Base-by-base conservation (phyloP, 257 asterid genomes). In the Salvia hispanica region DNA sequence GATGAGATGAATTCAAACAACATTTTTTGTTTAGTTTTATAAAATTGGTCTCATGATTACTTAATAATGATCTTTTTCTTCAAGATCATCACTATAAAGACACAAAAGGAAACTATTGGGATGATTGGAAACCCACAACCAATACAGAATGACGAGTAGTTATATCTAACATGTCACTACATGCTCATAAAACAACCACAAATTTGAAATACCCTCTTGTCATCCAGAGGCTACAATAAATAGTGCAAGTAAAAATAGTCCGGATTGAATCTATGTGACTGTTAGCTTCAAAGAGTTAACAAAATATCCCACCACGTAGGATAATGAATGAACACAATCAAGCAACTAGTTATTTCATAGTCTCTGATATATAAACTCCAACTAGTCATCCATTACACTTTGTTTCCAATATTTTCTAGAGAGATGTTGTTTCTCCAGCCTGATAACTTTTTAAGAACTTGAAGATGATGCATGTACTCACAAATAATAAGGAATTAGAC, bases 381-480 rank as follows among this genome's bases (percentile, higher is more conserved):
- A 48, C 34, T 14, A 9, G 34, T 48, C 9, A 46, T 61, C 43
- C 9, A 36, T 21, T 56, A 18, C 31, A 33, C 67, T 18, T 55
- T n/a, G 1, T 58, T 14, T 56, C n/a, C 51, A 14, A 39, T 51
- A 37, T 13, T n/a, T 52, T 15, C 34, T 51, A 47, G 44, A 31
- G 58, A 31, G 7, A 46, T 4, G 13, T 44, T 28, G 57, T 63
- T 46, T 33, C 33, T 12, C 55, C 50, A 60, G 45, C 33, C 42
- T 31, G 5, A 55, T 7, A 18, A 39, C 25, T 55, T n/a, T 39
- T 25, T 42, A 28, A 8, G 73, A 60, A 39, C 48, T 13, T 14
- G 9, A n/a, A 15, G 58, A 46, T 62, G 62, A 61, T 68, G 31
- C 67, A 37, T 6, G 39, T 62, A 25, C 64, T 44, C 46, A 33